Evolutionary conservation across 2,329 filamentous ascomycete species (phyloP), one percentile per base, ranked within the genome.

Genomic region (Neopestalotiopsis clavispora): DNA sequence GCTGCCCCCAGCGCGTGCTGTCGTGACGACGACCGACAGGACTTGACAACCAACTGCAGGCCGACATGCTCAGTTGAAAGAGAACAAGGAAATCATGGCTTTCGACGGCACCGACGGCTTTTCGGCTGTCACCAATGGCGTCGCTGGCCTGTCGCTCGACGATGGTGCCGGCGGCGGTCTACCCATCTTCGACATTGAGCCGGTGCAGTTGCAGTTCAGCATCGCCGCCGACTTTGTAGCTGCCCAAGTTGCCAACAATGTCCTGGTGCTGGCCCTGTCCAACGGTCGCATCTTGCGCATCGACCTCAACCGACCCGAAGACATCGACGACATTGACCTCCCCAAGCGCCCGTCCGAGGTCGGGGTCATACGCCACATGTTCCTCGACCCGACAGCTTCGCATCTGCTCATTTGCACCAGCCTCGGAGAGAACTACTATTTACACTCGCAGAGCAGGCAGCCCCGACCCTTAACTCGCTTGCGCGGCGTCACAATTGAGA

Each of bases 321-420:
- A 99, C 80, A 98, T 99, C 76, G 96, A 99, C 82, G 93, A 99
- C 81, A 97, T 99, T 79, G 96, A 99, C 80, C 89, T 99, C 7
- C 96, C 96, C 49, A 97, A 97, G 84, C 96, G 95, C 76, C 90
- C 94, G 17, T 92, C 94, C 49, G 95, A 99, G 80, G 89, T 96
- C 69, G 96, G 96, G 73, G 89, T 97, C 66, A 98, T 99, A 77
- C 91, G 93, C 74, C 94, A 93, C 84, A 94, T 99, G 89, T 99
- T 99, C 83, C 92, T 99, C 77, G 96, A 99, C 78, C 95, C 96
- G 34, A 97, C 95, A 12, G 96, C 96, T 34, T 98, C 94, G 5
- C 96, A 99, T 82, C 86, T 99, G 34, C 89, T 99, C 72, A 90
- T 99, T 74, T 94, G 92, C 78, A 99, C 96, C 3, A 92, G 94